A percentile compares a stretch with the other conserved stretches of the same genome.
Evolutionary conservation across 2,329 filamentous ascomycete genomes (phyloP).

Genomic region (Delphinella strobiligena): DNA sequence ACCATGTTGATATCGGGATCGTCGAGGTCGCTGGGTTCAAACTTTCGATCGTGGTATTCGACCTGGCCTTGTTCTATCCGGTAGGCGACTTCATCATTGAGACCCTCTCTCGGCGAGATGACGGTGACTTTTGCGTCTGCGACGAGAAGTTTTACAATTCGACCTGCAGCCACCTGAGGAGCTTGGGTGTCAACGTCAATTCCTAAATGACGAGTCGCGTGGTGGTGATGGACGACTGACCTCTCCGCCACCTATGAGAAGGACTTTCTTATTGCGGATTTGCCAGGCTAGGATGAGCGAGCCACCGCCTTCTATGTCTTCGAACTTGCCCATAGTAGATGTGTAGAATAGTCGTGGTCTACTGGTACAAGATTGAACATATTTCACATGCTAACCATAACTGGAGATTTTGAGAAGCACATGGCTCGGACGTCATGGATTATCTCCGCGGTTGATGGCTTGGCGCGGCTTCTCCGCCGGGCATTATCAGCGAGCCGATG

Average conservation of each 20-base stretch:
- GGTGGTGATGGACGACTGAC: constrained; percentile 37
- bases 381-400: not conserved
- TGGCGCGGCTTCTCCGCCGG: constrained; percentile 72
- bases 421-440: constrained; percentile 2
- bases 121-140: constrained; percentile 86
- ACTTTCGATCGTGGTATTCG: constrained; percentile 68
- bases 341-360: not conserved
- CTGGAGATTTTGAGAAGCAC: not conserved
- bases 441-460: constrained; percentile 48
- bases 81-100: constrained; percentile 80
- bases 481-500: too few relatives aligned
- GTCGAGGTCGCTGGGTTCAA: constrained; percentile 78
- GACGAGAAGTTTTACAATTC: constrained; percentile 87
- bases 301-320: constrained; percentile 75
- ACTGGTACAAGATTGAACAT: too few relatives aligned
- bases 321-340: constrained; percentile 46
- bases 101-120: constrained; percentile 63
- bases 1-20: constrained; percentile 63
- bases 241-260: constrained; percentile 94
- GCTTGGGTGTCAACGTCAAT: constrained; percentile 24
- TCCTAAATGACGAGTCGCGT: constrained; percentile 8
- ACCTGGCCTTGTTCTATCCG: constrained; percentile 67
- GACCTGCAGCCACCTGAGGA: constrained; percentile 80
- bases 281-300: constrained; percentile 96
- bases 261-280: constrained; percentile 71